Conservation (phyloP, 768 basidiomycete species). For the Serendipita indica region DNA sequence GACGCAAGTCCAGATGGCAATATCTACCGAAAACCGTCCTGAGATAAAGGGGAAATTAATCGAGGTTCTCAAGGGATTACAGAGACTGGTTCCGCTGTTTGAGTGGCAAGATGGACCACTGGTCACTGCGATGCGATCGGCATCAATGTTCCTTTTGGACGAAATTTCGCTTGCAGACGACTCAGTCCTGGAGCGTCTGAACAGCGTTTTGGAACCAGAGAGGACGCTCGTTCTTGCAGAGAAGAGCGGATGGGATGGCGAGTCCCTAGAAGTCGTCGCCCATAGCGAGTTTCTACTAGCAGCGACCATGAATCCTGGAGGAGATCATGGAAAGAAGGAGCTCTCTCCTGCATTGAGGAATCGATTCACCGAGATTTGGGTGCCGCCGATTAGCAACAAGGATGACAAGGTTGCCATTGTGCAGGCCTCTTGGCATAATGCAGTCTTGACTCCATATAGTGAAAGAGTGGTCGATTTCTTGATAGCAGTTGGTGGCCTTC, state of each 20-base stretch:
- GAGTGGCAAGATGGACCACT: conserved; percentile 98
- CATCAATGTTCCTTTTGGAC: conserved; percentile 80
- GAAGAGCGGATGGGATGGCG: conserved; percentile 61
- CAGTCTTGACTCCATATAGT: conserved; percentile 41
- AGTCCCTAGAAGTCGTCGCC: conserved; percentile 53
- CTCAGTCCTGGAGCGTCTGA: conserved; percentile 90
- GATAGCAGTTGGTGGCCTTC: conserved; percentile 54
- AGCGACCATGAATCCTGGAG: conserved; percentile 98
- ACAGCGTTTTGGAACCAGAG: conserved; percentile 89
- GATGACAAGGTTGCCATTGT: conserved; percentile 69
- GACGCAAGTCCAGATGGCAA: conserved; percentile 22
- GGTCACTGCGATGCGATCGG: conserved; percentile 74
- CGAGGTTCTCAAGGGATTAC: conserved; percentile 31
- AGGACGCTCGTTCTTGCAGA: conserved; percentile 86
- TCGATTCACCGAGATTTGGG: conserved; percentile 99
- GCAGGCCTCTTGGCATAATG: conserved; percentile 46
- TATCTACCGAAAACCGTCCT: conserved; percentile 14
- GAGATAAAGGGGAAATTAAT: conserved; percentile 20
- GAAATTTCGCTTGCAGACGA: conserved; percentile 97
- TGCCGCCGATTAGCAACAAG: conserved; percentile 63
- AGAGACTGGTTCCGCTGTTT: conserved; percentile 60
- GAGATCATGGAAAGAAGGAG: conserved; percentile 98
- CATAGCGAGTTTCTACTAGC: conserved; percentile 65
- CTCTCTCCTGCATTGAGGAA: conserved; percentile 92
- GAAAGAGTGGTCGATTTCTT: conserved; percentile 55